Evolutionary conservation across 73 alveolate genomes (phyloP), one percentile per base, ranked within the genome.

Genomic region (Paramecium tetraurelia): DNA sequence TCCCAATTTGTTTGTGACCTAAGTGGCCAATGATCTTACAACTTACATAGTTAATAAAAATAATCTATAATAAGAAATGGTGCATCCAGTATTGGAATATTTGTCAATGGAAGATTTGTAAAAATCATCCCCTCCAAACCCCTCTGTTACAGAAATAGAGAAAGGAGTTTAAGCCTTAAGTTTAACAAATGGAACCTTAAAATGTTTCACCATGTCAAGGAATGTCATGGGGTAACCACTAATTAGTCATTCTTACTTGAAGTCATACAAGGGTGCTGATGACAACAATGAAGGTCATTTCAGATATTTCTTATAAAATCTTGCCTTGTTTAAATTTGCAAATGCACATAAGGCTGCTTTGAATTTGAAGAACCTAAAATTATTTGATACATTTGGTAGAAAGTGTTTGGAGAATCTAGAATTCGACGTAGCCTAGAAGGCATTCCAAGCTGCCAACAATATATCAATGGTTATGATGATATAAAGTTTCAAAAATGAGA

Each of bases 211-310:
- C 3, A 92, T 94, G 93, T n/a, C 95, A 50, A 93, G 98, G 38
- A 97, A 96, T 59, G 95, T 97, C 21, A 94, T 95, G 89, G 98
- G 98, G 20, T 44, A 96, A 69, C 92, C 92, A 76, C 85, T 98
- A 59, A 76, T 95, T 27, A 93, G 99, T 27, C 99, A 98, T 90
- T 93, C 97, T 50, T 97, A 97, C 95, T 80, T 96, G 35, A 93
- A 80, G 36, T 86, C 95, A 58, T 98, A 99, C 97, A 97, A 97
- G 92, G 98, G 97, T 16, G 93, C 88, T 27, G 96, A 96, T 44
- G 99, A 98, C 85, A 93, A 98, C 10, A 97, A 96, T 68, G 99
- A 98, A 83, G 99, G 99, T 0, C 99, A 98, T 94, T 94, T 96
- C 59, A 97, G 98, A 92, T 98, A 96, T 89, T 98, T 98, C 96